Percentiles rank a stretch among this genome's conserved stretches.
Evolutionary conservation across 2,329 filamentous ascomycete species (phyloP).

Genomic region (Xylariaceae sp.): DNA sequence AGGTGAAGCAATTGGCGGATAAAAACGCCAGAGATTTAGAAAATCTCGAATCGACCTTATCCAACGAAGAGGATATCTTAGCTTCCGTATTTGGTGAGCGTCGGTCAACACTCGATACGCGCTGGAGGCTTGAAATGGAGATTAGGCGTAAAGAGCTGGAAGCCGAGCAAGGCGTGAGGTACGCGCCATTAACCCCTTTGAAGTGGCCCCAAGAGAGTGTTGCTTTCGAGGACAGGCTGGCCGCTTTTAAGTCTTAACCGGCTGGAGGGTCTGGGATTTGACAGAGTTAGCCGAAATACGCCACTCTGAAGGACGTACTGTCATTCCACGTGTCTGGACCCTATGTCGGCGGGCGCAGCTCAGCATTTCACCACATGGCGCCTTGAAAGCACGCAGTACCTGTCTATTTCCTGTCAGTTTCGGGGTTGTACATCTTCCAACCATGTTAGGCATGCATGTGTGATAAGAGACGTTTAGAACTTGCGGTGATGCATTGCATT

Average conservation of each 20-base stretch:
- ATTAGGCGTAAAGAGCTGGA: constrained; percentile 51
- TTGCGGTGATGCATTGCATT: constrained; percentile 6
- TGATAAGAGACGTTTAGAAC: constrained; percentile 9
- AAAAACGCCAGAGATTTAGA: constrained; percentile 46
- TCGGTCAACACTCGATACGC: constrained; percentile 39
- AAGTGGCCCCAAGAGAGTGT: constrained; percentile 38
- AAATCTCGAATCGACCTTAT: constrained; percentile 42
- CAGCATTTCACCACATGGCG: no score
- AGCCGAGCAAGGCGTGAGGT: constrained; percentile 38
- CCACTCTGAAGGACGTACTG: neutral
- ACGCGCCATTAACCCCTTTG: constrained; percentile 36
- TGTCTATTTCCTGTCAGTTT: constrained; percentile 9
- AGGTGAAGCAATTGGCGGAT: constrained; percentile 42
- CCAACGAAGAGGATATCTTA: constrained; percentile 47
- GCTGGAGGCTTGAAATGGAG: constrained; percentile 51
- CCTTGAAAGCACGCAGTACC: no score
- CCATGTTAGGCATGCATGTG: constrained; percentile 10
- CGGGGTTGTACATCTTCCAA: constrained; percentile 13
- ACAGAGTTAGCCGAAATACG: neutral
- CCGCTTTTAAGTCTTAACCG: constrained; percentile 19
- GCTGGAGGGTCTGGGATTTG: neutral
- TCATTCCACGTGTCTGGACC: neutral
- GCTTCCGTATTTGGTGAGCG: constrained; percentile 41
- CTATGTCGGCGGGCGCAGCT: no score
- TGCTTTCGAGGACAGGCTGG: constrained; percentile 21